These are phyloP conservation scores for Cyclostephanos tholiformis DNA, from an alignment of 108 stramenopile genomes.

Conservation along the genomic window DNA sequence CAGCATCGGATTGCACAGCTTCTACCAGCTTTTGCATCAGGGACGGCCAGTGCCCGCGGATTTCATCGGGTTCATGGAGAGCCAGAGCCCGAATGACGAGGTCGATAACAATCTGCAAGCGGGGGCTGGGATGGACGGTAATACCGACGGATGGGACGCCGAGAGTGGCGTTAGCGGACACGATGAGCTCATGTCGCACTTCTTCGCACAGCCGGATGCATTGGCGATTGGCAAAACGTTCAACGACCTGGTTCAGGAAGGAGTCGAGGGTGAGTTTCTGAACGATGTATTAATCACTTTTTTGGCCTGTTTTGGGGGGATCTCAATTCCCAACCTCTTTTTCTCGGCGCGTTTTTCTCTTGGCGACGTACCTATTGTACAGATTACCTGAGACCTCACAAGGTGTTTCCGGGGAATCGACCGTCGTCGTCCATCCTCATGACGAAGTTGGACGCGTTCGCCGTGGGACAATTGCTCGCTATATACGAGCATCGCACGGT, in stretches of 20 bases:
- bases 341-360: not conserved
- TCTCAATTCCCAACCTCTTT: not conserved
- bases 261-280: slow-evolving; percentile 53
- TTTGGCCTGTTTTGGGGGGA: too few relatives aligned
- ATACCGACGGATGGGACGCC: slow-evolving; percentile 27
- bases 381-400: slow-evolving; percentile 80
- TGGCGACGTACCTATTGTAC: not conserved
- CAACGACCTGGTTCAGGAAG: slow-evolving; percentile 90
- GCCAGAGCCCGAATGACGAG: slow-evolving; percentile 61
- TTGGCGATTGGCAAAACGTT: slow-evolving; percentile 90
- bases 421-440: slow-evolving; percentile 88
- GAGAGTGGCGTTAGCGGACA: slow-evolving; percentile 90
- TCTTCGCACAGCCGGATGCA: slow-evolving; percentile 99
- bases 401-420: slow-evolving; percentile 97
- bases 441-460: slow-evolving; percentile 84
- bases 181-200: slow-evolving; percentile 99
- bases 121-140: not conserved
- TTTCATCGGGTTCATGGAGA: slow-evolving; percentile 95
- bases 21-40: slow-evolving; percentile 99
- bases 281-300: too few relatives aligned
- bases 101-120: slow-evolving; percentile 8
- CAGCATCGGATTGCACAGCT: slow-evolving; percentile 94
- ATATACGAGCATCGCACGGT: slow-evolving; percentile 98
- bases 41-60: slow-evolving; percentile 95
- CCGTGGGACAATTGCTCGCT: slow-evolving; percentile 92